Percentiles rank a stretch among this genome's conserved stretches.
These are phyloP conservation scores for Oryza australiensis DNA, from an alignment of 176 grass and related monocot species.

Conservation along the genomic window DNA sequence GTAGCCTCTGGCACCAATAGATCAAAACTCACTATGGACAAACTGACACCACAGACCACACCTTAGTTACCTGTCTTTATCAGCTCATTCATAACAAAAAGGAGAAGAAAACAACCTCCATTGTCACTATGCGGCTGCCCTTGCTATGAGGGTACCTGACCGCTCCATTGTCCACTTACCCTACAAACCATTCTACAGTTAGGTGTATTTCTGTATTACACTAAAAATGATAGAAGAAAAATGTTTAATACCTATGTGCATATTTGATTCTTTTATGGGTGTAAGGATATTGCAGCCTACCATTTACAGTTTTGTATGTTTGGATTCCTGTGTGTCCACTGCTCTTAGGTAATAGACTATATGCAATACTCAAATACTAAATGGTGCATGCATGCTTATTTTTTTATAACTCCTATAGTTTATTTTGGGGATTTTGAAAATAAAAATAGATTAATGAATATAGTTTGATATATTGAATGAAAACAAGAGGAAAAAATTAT, in stretches of 20 bases:
- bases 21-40: background rate
- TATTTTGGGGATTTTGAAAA: background rate
- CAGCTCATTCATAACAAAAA: slow-evolving; percentile 30
- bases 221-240: background rate
- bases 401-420: background rate
- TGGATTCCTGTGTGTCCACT: background rate
- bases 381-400: background rate
- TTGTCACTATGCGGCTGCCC: slow-evolving; percentile 16
- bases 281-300: background rate
- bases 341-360: background rate
- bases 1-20: background rate
- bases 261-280: background rate
- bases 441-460: background rate
- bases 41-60: background rate
- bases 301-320: background rate
- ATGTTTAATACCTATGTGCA: background rate
- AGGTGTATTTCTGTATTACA: background rate
- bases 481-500: background rate
- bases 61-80: background rate
- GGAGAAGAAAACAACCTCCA: background rate
- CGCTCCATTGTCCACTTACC: background rate
- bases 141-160: background rate
- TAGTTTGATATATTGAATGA: background rate
- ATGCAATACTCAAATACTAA: background rate
- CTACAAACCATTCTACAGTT: background rate